A percentile compares a stretch with the other conserved stretches of the same genome.
These are phyloP conservation scores for Macadamia integrifolia DNA, from an alignment of 164 flowering plant genomes.

Conservation along the genomic window DNA sequence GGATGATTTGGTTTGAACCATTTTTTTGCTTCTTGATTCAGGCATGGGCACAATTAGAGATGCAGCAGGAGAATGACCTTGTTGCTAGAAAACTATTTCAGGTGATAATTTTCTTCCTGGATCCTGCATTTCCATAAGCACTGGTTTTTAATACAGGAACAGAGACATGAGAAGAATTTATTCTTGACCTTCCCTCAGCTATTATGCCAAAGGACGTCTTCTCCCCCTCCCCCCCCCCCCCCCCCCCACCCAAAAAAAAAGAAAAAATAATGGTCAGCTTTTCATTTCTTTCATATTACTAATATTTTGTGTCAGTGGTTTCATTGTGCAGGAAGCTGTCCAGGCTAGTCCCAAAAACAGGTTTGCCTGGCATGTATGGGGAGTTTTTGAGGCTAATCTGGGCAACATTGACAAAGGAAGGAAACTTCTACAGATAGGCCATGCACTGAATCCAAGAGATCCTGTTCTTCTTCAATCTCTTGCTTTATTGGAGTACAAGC, in stretches of 20 bases:
- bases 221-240: too few relatives aligned
- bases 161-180: background rate
- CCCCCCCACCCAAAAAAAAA: too few relatives aligned
- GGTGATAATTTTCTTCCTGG: slow-evolving; percentile 33
- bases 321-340: slow-evolving; percentile 59
- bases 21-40: slow-evolving; percentile 18
- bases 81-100: slow-evolving; percentile 67
- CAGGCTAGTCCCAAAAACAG: slow-evolving; percentile 97
- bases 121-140: background rate
- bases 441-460: slow-evolving; percentile 87
- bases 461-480: slow-evolving; percentile 96
- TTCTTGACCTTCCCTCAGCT: too few relatives aligned
- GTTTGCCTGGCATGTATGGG: slow-evolving; percentile 99
- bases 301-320: background rate
- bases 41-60: slow-evolving; percentile 97
- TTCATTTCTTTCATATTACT: background rate
- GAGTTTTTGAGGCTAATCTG: slow-evolving; percentile 71
- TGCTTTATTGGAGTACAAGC: slow-evolving; percentile 77
- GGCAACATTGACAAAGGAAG: slow-evolving; percentile 66
- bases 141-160: background rate
- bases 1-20: background rate
- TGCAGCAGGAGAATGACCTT: slow-evolving; percentile 58
- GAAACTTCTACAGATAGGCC: slow-evolving; percentile 88
- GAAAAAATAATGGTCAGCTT: background rate
- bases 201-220: too few relatives aligned